Evolutionary conservation across 495 filamentous ascomycete species (phyloP), one percentile per base, ranked within the genome.

Genomic region (Penicillium chermesinum): DNA sequence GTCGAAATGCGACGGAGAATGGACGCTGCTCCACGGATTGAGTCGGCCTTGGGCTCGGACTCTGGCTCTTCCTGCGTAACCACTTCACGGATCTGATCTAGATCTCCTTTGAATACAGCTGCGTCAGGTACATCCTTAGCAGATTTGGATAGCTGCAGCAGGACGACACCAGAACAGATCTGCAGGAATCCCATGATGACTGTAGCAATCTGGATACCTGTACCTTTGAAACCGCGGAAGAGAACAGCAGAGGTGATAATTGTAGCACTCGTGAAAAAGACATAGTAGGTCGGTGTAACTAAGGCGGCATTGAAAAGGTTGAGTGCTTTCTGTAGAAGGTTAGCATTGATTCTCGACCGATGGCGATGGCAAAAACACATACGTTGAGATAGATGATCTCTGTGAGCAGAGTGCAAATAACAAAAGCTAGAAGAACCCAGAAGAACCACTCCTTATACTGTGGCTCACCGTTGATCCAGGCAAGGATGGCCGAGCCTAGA

Each of bases 381-480:
- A 96, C 93, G 66, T 98, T 98, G 22, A 98, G 71, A 61, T 83
- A 98, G 45, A 98, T 82, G 43, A 98, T 96, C 69, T 98, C 93
- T 0, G 89, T 93, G 57, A 96, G 48, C 34, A 98, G 71, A 0
- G 94, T 97, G 18, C 75, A 67, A 55, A 96, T 78, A 21, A 97
- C 89, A 65, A 98, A 97, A 3, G 88, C 88, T 50, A 97, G 70
- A 38, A 98, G 66, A 17, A 98, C 83, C 66, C 96, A 98, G 32
- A 91, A 63, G 65, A 98, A 98, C 91, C 91, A 96, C 63, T 97
- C 80, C 60, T 96, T 96, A 64, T 95, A 98, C 75, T 98, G 94
- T 17, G 77, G 65, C 19, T 81, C 76, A 15, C 91, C 93, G 21
- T 79, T 76, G 30, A 85, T 84, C 70, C 96, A 89, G 13, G 91